phyloP scores from a whole-genome alignment of 768 basidiomycete species.

The Sistotremastrum suecicum region DNA sequence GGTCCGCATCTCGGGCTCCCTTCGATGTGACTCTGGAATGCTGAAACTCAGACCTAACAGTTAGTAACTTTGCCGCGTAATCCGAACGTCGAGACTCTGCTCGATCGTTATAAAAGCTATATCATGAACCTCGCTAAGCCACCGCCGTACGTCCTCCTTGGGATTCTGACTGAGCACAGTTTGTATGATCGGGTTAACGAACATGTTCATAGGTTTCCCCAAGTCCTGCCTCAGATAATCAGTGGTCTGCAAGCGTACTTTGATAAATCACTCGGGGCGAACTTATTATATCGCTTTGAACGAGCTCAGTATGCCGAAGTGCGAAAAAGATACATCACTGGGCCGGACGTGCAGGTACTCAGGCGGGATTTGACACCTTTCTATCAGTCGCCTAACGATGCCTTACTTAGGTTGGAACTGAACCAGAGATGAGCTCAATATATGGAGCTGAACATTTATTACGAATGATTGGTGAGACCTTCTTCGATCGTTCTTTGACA shows the following conservation, averaged over 20 bases:
- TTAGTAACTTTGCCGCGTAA: slow-evolving; percentile 70
- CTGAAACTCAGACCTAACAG: slow-evolving; percentile 23
- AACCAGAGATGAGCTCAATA: slow-evolving; percentile 77
- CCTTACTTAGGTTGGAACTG: slow-evolving; percentile 29
- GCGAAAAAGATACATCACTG: slow-evolving; percentile 59
- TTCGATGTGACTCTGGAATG: no score
- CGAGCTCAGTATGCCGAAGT: slow-evolving; percentile 83
- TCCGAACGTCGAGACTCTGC: slow-evolving; percentile 64
- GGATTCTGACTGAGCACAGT: not conserved
- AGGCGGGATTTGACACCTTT: no score
- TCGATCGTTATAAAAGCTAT: slow-evolving; percentile 65
- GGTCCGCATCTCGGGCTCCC: slow-evolving; percentile 25
- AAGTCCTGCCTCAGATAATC: slow-evolving; percentile 59
- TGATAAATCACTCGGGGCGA: slow-evolving; percentile 79
- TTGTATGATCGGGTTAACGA: not conserved
- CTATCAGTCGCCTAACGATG: no score
- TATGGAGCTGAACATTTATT: slow-evolving; percentile 94
- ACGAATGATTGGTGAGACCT: slow-evolving; percentile 69
- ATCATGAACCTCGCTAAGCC: slow-evolving; percentile 24
- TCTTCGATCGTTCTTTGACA: not conserved
- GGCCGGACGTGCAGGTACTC: slow-evolving; percentile 37
- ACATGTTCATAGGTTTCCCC: not conserved
- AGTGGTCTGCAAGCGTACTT: slow-evolving; percentile 86
- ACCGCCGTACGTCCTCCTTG: slow-evolving; percentile 1
- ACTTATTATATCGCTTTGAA: slow-evolving; percentile 89